Conservation (phyloP, 257 asterid genomes). For the Gardenia jasminoides region DNA sequence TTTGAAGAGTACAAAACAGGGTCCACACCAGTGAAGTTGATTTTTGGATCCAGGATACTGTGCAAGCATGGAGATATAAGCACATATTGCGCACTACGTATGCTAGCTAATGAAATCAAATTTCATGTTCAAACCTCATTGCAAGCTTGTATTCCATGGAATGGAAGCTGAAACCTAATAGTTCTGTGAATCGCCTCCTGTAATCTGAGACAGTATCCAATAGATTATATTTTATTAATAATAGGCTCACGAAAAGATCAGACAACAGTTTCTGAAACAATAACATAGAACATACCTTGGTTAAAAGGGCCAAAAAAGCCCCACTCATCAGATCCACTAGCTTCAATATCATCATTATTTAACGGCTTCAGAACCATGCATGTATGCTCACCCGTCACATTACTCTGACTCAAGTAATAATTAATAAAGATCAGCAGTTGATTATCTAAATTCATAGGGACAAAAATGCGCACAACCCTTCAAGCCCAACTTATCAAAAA, state of each 20-base stretch:
- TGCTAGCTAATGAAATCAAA: slow-evolving; percentile 15
- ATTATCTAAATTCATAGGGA: slow-evolving; percentile 14
- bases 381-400: slow-evolving; percentile 83
- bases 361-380: slow-evolving; percentile 89
- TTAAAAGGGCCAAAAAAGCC: slow-evolving; percentile 69
- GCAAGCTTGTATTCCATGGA: slow-evolving; percentile 96
- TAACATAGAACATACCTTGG: slow-evolving; percentile 43
- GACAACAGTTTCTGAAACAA: slow-evolving; percentile 3
- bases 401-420: slow-evolving; percentile 46
- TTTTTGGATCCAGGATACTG: slow-evolving; percentile 91
- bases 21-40: slow-evolving; percentile 53
- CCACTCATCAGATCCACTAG: slow-evolving; percentile 54
- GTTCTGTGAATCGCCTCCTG: slow-evolving; percentile 54
- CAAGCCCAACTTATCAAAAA: slow-evolving; percentile 11
- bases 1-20: slow-evolving; percentile 39
- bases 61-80: slow-evolving; percentile 33
- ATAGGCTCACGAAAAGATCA: background rate
- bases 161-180: slow-evolving; percentile 50
- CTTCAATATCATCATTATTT: slow-evolving; percentile 72
- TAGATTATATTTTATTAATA: background rate
- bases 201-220: slow-evolving; percentile 45
- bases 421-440: slow-evolving; percentile 17
- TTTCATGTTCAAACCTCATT: slow-evolving; percentile 57
- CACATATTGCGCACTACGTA: slow-evolving; percentile 19
- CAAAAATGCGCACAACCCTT: background rate